Conservation (phyloP, 2,329 filamentous ascomycete species). For the Eutypa lata region DNA sequence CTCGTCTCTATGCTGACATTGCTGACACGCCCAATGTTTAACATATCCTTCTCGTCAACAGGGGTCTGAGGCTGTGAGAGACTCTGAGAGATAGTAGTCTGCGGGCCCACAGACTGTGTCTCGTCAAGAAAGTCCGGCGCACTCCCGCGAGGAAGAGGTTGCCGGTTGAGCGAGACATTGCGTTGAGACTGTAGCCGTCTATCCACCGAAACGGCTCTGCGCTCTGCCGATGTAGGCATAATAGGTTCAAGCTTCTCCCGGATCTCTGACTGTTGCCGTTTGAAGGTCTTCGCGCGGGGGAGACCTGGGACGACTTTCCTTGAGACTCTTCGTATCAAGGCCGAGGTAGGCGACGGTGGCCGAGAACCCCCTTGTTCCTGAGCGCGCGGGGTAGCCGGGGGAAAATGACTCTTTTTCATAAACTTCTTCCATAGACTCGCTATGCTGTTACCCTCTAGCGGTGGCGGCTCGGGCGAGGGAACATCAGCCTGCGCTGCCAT, state of each 20-base stretch:
- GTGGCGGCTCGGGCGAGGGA: constrained; percentile 20
- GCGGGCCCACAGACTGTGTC: constrained; percentile 21
- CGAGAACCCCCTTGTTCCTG: constrained; percentile 21
- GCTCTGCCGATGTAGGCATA: constrained; percentile 60
- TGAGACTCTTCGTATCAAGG: constrained; percentile 40
- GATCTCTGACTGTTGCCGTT: constrained; percentile 77
- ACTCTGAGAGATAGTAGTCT: constrained; percentile 18
- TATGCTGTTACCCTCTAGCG: constrained; percentile 20
- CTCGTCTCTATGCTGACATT: constrained; percentile 16
- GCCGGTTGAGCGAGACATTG: constrained; percentile 29
- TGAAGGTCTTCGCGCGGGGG: constrained; percentile 75
- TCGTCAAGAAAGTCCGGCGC: constrained; percentile 44
- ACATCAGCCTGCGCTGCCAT: constrained; percentile 25
- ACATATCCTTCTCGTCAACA: constrained; percentile 30
- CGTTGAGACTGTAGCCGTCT: constrained; percentile 38
- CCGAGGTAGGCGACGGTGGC: constrained; percentile 22
- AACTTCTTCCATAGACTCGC: constrained; percentile 21
- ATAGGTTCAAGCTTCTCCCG: constrained; percentile 69
- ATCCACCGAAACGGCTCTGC: constrained; percentile 68
- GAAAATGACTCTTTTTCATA: constrained; percentile 20
- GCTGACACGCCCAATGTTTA: constrained; percentile 20
- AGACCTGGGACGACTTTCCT: constrained; percentile 73
- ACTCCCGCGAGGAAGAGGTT: constrained; percentile 43
- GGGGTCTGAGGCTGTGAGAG: constrained; percentile 29
- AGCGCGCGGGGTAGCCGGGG: constrained; percentile 15